A percentile compares a stretch with the other conserved stretches of the same genome.
These are phyloP conservation scores for Tuber aestivum DNA, from an alignment of 495 filamentous ascomycete species.

Conservation along the genomic window DNA sequence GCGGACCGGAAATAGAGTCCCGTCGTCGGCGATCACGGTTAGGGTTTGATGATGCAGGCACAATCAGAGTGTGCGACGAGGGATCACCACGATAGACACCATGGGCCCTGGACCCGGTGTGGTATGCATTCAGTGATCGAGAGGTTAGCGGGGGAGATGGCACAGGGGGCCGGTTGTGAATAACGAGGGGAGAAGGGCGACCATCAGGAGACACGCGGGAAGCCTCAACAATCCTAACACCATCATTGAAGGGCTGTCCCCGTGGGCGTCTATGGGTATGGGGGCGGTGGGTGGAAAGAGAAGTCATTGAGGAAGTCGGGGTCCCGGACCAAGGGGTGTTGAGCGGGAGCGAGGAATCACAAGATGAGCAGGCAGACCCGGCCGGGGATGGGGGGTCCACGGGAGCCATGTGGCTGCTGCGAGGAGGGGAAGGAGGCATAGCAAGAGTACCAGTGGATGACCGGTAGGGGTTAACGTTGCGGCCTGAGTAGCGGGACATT, in stretches of 20 bases:
- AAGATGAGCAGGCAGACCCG: constrained; percentile 34
- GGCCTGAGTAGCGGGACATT: constrained; percentile 28
- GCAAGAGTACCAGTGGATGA: constrained; percentile 36
- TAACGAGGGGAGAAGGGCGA: constrained; percentile 16
- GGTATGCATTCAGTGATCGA: constrained; percentile 8
- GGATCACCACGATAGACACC: constrained; percentile 1
- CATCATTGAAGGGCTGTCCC: constrained; percentile 10
- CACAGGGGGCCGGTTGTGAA: constrained; percentile 8
- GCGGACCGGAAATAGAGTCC: constrained; percentile 18
- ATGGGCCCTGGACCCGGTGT: constrained; percentile 10
- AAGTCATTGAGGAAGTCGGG: constrained; percentile 13
- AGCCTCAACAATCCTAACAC: constrained; percentile 8
- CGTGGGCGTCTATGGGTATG: not conserved
- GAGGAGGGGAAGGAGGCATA: constrained; percentile 18
- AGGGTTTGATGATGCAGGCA: constrained; percentile 26
- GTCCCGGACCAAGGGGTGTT: constrained; percentile 38
- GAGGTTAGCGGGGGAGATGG: constrained; percentile 17
- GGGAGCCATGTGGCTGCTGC: constrained; percentile 21
- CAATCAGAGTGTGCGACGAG: constrained; percentile 19
- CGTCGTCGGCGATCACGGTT: constrained; percentile 19
- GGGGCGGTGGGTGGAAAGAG: constrained; percentile 4
- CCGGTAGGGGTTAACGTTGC: constrained; percentile 28
- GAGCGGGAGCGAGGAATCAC: constrained; percentile 36
- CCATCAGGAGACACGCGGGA: constrained; percentile 33
- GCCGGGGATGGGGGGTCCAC: constrained; percentile 27